Conservation (phyloP, 352 stramenopile genomes). For the Albugo laibachii region DNA sequence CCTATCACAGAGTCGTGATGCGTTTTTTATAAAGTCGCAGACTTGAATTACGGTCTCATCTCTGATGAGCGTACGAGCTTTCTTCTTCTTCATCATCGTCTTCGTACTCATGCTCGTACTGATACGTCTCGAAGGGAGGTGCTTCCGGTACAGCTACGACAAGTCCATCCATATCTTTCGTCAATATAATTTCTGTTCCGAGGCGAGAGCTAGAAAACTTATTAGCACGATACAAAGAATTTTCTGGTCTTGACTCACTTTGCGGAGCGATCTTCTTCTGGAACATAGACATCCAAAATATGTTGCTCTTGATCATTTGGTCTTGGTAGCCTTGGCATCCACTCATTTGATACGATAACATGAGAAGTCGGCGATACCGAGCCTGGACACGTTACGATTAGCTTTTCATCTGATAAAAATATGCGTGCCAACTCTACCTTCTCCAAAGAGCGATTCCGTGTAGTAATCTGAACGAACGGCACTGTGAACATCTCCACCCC, state of each 20-base stretch:
- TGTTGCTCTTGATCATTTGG: conserved; percentile 55
- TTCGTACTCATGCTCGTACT: conserved; percentile 75
- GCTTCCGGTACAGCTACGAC: conserved; percentile 74
- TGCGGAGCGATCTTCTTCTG: conserved; percentile 48
- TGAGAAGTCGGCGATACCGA: conserved; percentile 65
- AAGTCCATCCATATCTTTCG: conserved; percentile 71
- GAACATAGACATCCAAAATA: conserved; percentile 60
- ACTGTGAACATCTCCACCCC: conserved; percentile 47
- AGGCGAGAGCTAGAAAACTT: conserved; percentile 38
- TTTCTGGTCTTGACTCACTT: conserved; percentile 22
- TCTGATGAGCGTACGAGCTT: no score
- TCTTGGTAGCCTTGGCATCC: conserved; percentile 51
- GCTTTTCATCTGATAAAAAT: background rate
- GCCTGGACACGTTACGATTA: conserved; percentile 5
- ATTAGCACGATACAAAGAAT: conserved; percentile 1
- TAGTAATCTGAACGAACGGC: conserved; percentile 53
- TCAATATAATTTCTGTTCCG: conserved; percentile 72
- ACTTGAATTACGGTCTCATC: no score
- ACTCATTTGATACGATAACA: conserved; percentile 77
- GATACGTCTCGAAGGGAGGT: conserved; percentile 61
- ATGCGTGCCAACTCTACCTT: conserved; percentile 14
- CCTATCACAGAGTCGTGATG: no score
- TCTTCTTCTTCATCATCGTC: conserved; percentile 20
- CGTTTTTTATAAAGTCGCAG: no score
- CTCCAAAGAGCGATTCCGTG: conserved; percentile 76